Evolutionary conservation across 2,329 filamentous ascomycete species (phyloP).

Genomic region (Aspergillus brasiliensis): DNA sequence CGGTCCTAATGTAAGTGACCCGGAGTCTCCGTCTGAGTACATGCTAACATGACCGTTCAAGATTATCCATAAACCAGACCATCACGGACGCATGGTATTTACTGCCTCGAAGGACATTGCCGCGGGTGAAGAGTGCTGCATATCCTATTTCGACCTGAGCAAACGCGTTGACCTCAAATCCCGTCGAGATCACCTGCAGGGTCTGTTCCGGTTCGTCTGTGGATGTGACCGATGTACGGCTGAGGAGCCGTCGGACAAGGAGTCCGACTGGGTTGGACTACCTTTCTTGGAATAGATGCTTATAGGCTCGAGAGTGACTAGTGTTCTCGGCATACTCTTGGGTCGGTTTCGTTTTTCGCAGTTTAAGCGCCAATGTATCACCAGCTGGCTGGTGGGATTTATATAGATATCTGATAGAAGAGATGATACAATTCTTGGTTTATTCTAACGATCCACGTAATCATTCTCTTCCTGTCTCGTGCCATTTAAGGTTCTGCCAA

Average conservation of each 20-base stretch:
- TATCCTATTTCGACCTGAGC: constrained; percentile 36
- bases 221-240: constrained; percentile 28
- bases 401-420: too few species aligned
- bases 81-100: constrained; percentile 33
- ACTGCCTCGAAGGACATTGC: constrained; percentile 31
- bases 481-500: too few species aligned
- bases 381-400: too few species aligned
- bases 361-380: too few species aligned
- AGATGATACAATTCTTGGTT: too few species aligned
- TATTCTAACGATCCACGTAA: too few species aligned
- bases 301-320: too few species aligned
- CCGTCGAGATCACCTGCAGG: constrained; percentile 28
- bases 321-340: too few species aligned
- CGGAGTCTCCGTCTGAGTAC: not conserved
- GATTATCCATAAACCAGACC: constrained; percentile 36
- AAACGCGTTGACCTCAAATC: constrained; percentile 19
- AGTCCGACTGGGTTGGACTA: not conserved
- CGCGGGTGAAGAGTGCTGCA: constrained; percentile 36
- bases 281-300: not conserved
- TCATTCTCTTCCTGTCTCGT: too few species aligned
- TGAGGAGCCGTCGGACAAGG: constrained; percentile 22
- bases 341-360: too few species aligned
- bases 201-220: constrained; percentile 33
- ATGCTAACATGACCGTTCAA: not conserved
- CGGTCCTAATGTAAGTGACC: constrained; percentile 20